Conservation (phyloP, 345 rosid genomes). For the Trapa bicornis region DNA sequence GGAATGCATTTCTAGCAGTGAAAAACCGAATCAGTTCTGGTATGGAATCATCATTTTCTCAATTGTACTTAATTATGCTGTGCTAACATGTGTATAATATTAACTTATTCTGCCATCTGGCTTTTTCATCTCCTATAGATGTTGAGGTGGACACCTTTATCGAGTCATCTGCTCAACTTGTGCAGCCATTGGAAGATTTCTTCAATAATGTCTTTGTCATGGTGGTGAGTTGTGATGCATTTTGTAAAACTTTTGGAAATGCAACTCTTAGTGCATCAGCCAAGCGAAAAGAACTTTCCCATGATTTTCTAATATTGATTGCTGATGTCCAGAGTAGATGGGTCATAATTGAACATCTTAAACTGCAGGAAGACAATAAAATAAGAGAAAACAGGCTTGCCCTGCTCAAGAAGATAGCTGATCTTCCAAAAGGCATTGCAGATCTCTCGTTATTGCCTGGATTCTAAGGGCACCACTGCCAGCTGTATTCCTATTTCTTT, state of each 20-base stretch:
- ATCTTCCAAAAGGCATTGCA: conserved; percentile 63
- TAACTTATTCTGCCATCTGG: neutral
- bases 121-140: conserved; percentile 24
- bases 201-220: conserved; percentile 83
- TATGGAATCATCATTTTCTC: conserved; percentile 9
- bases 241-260: neutral
- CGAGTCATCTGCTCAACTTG: conserved; percentile 46
- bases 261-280: neutral
- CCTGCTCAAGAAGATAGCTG: conserved; percentile 59
- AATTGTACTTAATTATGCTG: too few relatives aligned
- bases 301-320: too few relatives aligned
- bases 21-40: conserved; percentile 52
- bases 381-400: conserved; percentile 68
- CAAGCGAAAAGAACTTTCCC: too few relatives aligned
- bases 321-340: too few relatives aligned
- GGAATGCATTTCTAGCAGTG: conserved; percentile 44
- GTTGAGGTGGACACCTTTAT: conserved; percentile 62
- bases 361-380: conserved; percentile 60
- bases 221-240: conserved; percentile 59
- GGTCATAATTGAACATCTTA: neutral
- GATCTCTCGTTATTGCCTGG: conserved; percentile 77
- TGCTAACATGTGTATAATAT: neutral
- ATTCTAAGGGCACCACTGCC: conserved; percentile 24
- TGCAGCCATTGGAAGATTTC: conserved; percentile 79
- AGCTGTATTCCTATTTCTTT: neutral